These are phyloP conservation scores for Gamarada debralockiae DNA, from an alignment of 495 filamentous ascomycete genomes.

Conservation along the genomic window DNA sequence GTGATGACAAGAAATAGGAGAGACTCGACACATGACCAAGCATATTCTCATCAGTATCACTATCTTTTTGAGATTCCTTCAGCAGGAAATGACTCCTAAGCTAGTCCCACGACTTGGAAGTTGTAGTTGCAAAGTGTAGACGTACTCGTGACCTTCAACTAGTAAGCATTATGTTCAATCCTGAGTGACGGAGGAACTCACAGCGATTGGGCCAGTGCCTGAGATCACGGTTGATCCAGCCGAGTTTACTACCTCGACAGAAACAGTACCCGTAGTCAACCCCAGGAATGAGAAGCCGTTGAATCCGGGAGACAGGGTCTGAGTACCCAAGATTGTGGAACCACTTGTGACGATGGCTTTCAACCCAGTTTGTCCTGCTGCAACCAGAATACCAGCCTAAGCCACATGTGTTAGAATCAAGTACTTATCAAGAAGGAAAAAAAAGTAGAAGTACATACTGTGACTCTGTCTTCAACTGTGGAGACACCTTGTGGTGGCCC, in stretches of 20 bases:
- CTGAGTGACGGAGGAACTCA: not conserved
- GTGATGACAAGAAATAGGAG: not conserved
- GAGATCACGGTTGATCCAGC: slow-evolving; percentile 1
- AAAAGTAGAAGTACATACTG: slow-evolving; percentile 3
- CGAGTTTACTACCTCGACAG: slow-evolving; percentile 8
- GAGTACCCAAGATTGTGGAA: slow-evolving; percentile 6
- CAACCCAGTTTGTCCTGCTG: slow-evolving; percentile 1
- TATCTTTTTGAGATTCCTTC: no score
- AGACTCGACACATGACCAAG: not conserved
- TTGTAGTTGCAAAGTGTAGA: slow-evolving; percentile 15
- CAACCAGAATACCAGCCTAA: slow-evolving; percentile 18
- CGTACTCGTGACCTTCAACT: not conserved
- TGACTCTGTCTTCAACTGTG: slow-evolving; percentile 16
- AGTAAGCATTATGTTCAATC: not conserved
- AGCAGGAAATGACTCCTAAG: no score
- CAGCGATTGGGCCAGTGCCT: slow-evolving; percentile 3
- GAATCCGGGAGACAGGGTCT: slow-evolving; percentile 7
- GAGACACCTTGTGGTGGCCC: slow-evolving; percentile 12
- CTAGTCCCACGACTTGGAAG: slow-evolving; percentile 9
- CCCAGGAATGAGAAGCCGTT: slow-evolving; percentile 16
- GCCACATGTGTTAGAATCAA: not conserved
- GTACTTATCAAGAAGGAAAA: not conserved
- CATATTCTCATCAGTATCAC: not conserved
- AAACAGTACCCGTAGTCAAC: slow-evolving; percentile 10
- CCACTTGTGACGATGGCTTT: slow-evolving; percentile 10